Percentiles rank a stretch among this genome's conserved stretches.
Evolutionary conservation across 2,329 filamentous ascomycete genomes (phyloP).

Genomic region (Fusarium sp.): DNA sequence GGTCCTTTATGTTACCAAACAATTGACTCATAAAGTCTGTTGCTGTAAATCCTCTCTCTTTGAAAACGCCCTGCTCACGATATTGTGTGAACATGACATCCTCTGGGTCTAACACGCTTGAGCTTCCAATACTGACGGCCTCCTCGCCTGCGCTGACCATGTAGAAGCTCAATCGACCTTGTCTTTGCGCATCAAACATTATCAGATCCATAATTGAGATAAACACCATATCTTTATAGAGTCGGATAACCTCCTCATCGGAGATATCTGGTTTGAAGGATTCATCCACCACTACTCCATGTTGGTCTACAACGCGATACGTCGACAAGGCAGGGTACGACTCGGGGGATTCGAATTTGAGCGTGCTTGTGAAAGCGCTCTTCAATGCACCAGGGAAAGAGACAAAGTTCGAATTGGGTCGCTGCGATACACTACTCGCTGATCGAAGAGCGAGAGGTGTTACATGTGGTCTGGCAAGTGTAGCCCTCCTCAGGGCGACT

Average conservation of each 20-base stretch:
- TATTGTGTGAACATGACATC: constrained; percentile 97
- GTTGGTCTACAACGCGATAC: constrained; percentile 90
- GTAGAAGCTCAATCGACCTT: constrained; percentile 95
- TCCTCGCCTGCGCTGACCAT: constrained; percentile 97
- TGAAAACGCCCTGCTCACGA: constrained; percentile 90
- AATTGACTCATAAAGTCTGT: constrained; percentile 95
- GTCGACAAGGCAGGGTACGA: constrained; percentile 83
- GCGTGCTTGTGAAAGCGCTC: constrained; percentile 85
- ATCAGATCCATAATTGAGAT: constrained; percentile 92
- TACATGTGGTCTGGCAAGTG: constrained; percentile 38
- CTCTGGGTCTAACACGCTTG: constrained; percentile 81
- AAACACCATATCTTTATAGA: constrained; percentile 74
- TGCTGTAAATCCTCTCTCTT: constrained; percentile 86
- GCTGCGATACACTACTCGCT: constrained; percentile 65
- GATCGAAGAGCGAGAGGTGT: constrained; percentile 47
- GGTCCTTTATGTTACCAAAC: constrained; percentile 86
- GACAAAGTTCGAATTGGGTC: constrained; percentile 65
- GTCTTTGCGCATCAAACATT: constrained; percentile 97
- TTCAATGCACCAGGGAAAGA: constrained; percentile 96
- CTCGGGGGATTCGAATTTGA: constrained; percentile 81
- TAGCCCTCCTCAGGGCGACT: constrained; percentile 45
- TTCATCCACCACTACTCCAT: constrained; percentile 84
- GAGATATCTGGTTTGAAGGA: constrained; percentile 75
- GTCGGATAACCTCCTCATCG: constrained; percentile 68
- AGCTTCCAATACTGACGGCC: constrained; percentile 89